These are phyloP conservation scores for Ceratobasidium sp. DNA, from an alignment of 1,284 basidiomycete species.

Conservation along the genomic window DNA sequence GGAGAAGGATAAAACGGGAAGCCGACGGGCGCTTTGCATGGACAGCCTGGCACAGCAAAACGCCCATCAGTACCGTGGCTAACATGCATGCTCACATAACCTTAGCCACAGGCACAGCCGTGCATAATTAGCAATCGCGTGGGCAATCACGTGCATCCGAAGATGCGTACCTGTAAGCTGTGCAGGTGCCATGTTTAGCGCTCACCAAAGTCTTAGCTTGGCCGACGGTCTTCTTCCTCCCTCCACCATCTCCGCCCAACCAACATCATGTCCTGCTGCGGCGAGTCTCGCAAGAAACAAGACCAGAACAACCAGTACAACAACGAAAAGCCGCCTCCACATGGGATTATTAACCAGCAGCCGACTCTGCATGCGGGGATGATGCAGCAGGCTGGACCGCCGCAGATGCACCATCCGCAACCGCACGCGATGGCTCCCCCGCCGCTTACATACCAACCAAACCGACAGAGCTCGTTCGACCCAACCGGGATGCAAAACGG, in stretches of 20 bases:
- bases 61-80: no score
- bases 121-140: no score
- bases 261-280: constrained; percentile 47
- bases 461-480: constrained; percentile 32
- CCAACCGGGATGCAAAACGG: background rate
- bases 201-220: background rate
- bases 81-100: no score
- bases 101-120: background rate
- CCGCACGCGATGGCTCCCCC: constrained; percentile 5
- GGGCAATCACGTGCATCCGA: background rate
- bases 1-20: no score
- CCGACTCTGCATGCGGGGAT: constrained; percentile 15
- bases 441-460: constrained; percentile 11
- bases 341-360: constrained; percentile 37
- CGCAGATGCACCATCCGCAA: constrained; percentile 36
- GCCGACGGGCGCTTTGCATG: no score
- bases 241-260: background rate
- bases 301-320: constrained; percentile 44
- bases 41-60: no score
- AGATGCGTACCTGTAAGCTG: background rate
- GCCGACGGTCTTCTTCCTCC: background rate
- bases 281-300: constrained; percentile 25
- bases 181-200: constrained; percentile 29
- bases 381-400: constrained; percentile 8
- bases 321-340: background rate